A percentile compares a stretch with the other conserved stretches of the same genome.
These are phyloP conservation scores for Rhizophagus prolifer DNA, from an alignment of 192 early-diverging fungal species.

Conservation along the genomic window DNA sequence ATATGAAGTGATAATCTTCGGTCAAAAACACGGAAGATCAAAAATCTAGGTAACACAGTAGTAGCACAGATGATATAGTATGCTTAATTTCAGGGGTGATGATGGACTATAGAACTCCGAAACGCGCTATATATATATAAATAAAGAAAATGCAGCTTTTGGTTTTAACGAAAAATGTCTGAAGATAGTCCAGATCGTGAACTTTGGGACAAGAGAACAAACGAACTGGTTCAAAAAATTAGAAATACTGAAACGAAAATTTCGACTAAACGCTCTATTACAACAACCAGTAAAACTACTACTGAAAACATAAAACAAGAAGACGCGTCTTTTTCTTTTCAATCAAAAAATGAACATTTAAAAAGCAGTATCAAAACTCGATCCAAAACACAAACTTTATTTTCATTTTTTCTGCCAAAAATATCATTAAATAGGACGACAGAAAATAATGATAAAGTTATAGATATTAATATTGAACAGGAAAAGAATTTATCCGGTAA, in stretches of 20 bases:
- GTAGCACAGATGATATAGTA: too few species aligned
- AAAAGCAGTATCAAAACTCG: background rate
- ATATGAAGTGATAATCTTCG: too few species aligned
- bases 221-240: background rate
- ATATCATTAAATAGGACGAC: background rate
- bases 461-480: background rate
- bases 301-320: background rate
- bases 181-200: background rate
- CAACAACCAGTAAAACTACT: too few species aligned
- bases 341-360: background rate
- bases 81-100: too few species aligned
- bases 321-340: background rate
- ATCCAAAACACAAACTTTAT: background rate
- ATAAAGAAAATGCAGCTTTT: too few species aligned
- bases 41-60: too few species aligned
- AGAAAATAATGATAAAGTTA: background rate
- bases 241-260: background rate
- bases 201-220: background rate
- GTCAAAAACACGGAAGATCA: too few species aligned
- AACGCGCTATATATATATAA: too few species aligned
- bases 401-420: background rate
- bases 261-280: too few species aligned
- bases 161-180: background rate
- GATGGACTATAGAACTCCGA: too few species aligned
- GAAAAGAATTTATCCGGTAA: background rate